Conservation (phyloP, 139 green algal genomes). For the Choricystis sp. region DNA sequence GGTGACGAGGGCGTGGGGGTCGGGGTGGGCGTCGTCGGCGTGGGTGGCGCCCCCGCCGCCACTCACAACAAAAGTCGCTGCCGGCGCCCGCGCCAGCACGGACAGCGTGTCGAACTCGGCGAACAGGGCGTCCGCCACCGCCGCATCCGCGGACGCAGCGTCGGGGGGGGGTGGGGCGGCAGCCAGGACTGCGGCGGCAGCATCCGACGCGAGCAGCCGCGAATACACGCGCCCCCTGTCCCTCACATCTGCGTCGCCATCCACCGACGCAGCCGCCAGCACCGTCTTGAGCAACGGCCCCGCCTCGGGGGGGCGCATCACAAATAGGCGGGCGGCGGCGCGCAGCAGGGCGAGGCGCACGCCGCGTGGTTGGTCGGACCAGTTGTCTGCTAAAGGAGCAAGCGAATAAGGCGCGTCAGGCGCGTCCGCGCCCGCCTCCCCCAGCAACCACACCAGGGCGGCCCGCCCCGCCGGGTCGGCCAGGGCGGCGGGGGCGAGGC, state of each 20-base stretch:
- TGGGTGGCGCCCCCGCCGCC: too few species aligned
- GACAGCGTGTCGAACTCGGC: background rate
- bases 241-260: conserved; percentile 49
- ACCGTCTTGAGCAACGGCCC: background rate
- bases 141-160: background rate
- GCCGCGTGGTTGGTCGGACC: background rate
- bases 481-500: background rate
- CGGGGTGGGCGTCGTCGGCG: background rate
- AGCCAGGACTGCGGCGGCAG: background rate
- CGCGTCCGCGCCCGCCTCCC: background rate
- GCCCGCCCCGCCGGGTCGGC: background rate
- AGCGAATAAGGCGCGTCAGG: conserved; percentile 54
- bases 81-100: background rate
- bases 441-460: background rate
- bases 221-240: conserved; percentile 59
- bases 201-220: background rate
- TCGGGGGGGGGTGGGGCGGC: too few species aligned
- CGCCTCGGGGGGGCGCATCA: conserved; percentile 46
- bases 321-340: conserved; percentile 52
- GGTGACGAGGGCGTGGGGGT: background rate
- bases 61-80: background rate
- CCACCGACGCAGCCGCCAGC: conserved; percentile 20
- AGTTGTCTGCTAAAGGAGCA: conserved; percentile 26
- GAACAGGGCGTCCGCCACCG: background rate
- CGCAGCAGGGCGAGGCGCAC: conserved; percentile 50